phyloP scores from a whole-genome alignment of 108 stramenopile genomes.

The Aureococcus anophagefferens region DNA sequence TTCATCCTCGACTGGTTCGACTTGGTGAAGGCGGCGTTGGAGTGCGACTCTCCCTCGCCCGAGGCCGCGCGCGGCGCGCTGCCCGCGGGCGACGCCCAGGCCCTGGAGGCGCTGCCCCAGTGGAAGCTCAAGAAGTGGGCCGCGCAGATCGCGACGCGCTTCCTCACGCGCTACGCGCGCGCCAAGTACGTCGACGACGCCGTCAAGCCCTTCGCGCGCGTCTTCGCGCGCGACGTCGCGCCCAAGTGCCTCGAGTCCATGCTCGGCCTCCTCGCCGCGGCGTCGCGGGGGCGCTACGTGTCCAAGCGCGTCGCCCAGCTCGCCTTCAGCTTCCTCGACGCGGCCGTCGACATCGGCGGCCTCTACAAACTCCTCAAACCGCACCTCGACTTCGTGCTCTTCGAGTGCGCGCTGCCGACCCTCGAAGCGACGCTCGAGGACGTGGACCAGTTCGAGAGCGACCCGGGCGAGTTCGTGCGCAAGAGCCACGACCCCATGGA shows the following conservation, averaged over 20 bases:
- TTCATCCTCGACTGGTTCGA: constrained; percentile 80
- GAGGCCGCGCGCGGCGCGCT: constrained; percentile 56
- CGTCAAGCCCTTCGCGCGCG: constrained; percentile 74
- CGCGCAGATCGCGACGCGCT: constrained; percentile 77
- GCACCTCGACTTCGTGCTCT: constrained; percentile 89
- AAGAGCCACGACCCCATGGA: constrained; percentile 81
- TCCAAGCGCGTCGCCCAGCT: constrained; percentile 87
- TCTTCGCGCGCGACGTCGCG: constrained; percentile 74
- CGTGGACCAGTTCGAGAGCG: constrained; percentile 80
- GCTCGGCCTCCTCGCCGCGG: constrained; percentile 76
- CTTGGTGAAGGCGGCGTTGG: constrained; percentile 50
- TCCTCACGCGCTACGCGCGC: constrained; percentile 89
- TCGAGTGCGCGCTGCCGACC: constrained; percentile 87
- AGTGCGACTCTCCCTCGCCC: constrained; percentile 54
- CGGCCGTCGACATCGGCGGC: constrained; percentile 76
- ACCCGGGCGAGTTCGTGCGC: constrained; percentile 91
- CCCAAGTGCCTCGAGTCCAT: constrained; percentile 70
- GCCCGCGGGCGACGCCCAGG: constrained; percentile 69
- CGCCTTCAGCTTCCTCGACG: constrained; percentile 78
- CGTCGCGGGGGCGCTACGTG: constrained; percentile 75
- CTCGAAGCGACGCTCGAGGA: constrained; percentile 78
- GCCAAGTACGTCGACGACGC: constrained; percentile 71
- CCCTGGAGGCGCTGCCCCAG: constrained; percentile 84
- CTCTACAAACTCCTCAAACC: constrained; percentile 95
- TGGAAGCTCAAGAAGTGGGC: constrained; percentile 99